phyloP scores from a whole-genome alignment of 768 basidiomycete species.

The Fibroporia radiculosa region DNA sequence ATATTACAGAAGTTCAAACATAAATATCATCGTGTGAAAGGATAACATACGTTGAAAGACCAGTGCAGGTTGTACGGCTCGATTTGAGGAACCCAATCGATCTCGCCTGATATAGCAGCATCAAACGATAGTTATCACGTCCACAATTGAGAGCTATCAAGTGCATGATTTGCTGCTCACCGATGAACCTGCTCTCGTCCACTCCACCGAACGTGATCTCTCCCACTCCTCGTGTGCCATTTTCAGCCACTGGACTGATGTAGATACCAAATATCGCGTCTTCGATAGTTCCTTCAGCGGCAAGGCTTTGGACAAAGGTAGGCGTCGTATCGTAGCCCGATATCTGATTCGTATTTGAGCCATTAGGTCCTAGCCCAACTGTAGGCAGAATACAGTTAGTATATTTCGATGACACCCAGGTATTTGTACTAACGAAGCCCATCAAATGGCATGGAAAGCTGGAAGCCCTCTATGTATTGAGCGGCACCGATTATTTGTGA shows the following conservation, averaged over 20 bases:
- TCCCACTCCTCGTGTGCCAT: not conserved
- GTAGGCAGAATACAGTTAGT: not conserved
- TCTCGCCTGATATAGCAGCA: too few species aligned
- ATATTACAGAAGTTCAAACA: not conserved
- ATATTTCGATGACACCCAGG: not conserved
- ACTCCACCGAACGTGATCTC: slow-evolving; percentile 1
- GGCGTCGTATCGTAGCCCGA: not conserved
- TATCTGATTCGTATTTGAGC: not conserved
- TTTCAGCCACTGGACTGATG: not conserved
- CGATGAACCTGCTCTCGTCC: not conserved
- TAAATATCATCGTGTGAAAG: not conserved
- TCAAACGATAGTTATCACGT: too few species aligned
- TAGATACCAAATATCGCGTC: not conserved
- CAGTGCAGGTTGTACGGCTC: not conserved
- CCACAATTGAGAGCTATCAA: not conserved
- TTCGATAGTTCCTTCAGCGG: not conserved
- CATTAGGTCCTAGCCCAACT: not conserved
- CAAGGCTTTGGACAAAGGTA: not conserved
- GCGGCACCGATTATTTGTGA: slow-evolving; percentile 1
- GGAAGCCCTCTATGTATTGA: not conserved
- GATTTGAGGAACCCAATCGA: not conserved
- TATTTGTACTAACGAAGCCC: not conserved
- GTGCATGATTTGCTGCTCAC: too few species aligned
- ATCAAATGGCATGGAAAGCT: not conserved
- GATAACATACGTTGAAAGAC: not conserved